A percentile compares a stretch with the other conserved stretches of the same genome.
Conservation (phyloP, 176 grass and related monocot genomes). For the Avena eriantha region DNA sequence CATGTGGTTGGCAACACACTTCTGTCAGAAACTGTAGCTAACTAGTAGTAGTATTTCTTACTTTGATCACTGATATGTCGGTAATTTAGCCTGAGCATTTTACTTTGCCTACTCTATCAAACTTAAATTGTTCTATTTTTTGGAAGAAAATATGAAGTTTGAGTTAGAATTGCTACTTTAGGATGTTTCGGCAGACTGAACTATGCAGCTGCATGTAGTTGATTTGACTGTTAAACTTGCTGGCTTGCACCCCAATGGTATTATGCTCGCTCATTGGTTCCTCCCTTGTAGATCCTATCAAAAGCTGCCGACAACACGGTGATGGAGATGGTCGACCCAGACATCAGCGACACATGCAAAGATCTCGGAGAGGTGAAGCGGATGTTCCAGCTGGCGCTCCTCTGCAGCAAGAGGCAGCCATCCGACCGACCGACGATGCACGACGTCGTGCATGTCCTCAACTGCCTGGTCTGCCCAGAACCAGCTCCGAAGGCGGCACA, state of each 20-base stretch:
- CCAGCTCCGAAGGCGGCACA: slow-evolving; percentile 46
- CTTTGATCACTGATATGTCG: slow-evolving; percentile 3
- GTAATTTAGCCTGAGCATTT: slow-evolving; percentile 34
- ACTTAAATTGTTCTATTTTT: neutral
- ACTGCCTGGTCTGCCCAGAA: slow-evolving; percentile 56
- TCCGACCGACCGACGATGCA: slow-evolving; percentile 92
- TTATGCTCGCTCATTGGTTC: slow-evolving; percentile 33
- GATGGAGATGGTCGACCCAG: slow-evolving; percentile 85
- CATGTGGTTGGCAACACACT: slow-evolving; percentile 33
- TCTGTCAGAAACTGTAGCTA: slow-evolving; percentile 21
- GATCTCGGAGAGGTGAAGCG: slow-evolving; percentile 83
- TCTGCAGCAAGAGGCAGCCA: slow-evolving; percentile 86
- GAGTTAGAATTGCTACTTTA: neutral
- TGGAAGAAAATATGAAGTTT: neutral
- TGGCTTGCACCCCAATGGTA: neutral
- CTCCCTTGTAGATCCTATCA: slow-evolving; percentile 67
- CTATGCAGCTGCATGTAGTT: neutral
- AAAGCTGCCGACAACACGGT: slow-evolving; percentile 76
- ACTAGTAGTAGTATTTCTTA: neutral
- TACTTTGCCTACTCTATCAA: neutral
- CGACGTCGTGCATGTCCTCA: slow-evolving; percentile 74
- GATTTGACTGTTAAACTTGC: neutral
- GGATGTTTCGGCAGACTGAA: neutral
- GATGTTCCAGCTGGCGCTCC: slow-evolving; percentile 84
- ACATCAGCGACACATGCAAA: slow-evolving; percentile 68